Evolutionary conservation across 164 flowering plant genomes (phyloP).

Genomic region (Macadamia tetraphylla): DNA sequence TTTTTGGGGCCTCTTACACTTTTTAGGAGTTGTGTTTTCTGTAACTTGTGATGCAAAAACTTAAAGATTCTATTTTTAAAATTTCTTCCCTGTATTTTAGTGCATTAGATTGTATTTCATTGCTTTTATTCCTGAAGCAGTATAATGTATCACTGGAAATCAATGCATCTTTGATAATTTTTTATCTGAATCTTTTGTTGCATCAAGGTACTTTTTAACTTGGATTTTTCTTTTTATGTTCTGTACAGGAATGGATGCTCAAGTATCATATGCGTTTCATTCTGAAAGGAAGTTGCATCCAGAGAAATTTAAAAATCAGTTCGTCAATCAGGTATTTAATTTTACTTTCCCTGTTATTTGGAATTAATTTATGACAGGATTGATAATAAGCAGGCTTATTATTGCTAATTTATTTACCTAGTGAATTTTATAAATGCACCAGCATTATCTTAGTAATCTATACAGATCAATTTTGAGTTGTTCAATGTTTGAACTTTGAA

Average conservation of each 20-base stretch:
- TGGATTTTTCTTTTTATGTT: background rate
- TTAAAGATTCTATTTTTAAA: background rate
- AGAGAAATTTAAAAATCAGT: slow-evolving; percentile 84
- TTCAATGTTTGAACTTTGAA: background rate
- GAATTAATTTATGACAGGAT: background rate
- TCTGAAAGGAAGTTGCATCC: slow-evolving; percentile 85
- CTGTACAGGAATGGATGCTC: slow-evolving; percentile 91
- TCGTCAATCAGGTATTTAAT: slow-evolving; percentile 71
- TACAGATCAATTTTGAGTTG: background rate
- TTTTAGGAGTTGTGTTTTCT: background rate
- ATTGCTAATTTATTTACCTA: too few relatives aligned
- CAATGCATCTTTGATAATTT: background rate
- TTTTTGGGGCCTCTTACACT: background rate
- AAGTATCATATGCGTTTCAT: slow-evolving; percentile 96
- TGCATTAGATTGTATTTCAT: background rate
- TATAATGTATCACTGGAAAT: background rate
- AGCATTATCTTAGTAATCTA: background rate
- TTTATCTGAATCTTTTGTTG: background rate
- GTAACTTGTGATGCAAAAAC: background rate
- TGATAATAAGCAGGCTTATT: background rate
- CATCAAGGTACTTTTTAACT: background rate
- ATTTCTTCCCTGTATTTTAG: background rate
- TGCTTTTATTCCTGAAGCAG: background rate
- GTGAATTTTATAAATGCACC: too few relatives aligned
- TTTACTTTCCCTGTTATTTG: background rate